A percentile compares a stretch with the other conserved stretches of the same genome.
phyloP scores from a whole-genome alignment of 2,329 filamentous ascomycete genomes.

The Colletotrichum liriopes region DNA sequence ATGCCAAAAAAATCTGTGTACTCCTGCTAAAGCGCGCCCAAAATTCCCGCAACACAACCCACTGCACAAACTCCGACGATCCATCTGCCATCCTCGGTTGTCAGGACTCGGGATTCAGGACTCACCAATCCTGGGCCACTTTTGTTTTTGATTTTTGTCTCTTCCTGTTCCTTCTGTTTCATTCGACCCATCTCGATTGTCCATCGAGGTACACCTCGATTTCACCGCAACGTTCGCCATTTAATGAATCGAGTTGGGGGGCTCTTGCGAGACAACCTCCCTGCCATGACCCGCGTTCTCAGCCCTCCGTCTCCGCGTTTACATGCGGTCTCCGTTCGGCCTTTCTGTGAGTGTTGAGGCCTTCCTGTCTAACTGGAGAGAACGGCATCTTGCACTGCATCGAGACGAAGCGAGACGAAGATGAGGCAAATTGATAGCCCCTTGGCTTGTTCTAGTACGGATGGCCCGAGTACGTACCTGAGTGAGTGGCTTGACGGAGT shows the following conservation, averaged over 20 bases:
- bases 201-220: background rate
- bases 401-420: background rate
- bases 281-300: background rate
- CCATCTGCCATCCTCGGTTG: background rate
- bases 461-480: background rate
- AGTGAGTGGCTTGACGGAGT: background rate
- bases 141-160: background rate
- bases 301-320: background rate
- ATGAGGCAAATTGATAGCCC: background rate
- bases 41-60: slow-evolving; percentile 21
- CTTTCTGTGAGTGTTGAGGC: background rate
- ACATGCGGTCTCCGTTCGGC: background rate
- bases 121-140: background rate
- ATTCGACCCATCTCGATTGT: background rate
- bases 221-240: background rate
- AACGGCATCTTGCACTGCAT: background rate
- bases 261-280: background rate
- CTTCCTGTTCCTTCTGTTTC: background rate
- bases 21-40: slow-evolving; percentile 5
- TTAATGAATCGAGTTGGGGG: background rate
- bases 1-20: slow-evolving; percentile 13
- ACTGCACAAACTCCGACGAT: background rate
- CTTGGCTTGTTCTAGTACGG: background rate
- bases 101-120: background rate
- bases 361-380: background rate